These are phyloP conservation scores for Vinca minor DNA, from an alignment of 257 asterid species.

Conservation along the genomic window DNA sequence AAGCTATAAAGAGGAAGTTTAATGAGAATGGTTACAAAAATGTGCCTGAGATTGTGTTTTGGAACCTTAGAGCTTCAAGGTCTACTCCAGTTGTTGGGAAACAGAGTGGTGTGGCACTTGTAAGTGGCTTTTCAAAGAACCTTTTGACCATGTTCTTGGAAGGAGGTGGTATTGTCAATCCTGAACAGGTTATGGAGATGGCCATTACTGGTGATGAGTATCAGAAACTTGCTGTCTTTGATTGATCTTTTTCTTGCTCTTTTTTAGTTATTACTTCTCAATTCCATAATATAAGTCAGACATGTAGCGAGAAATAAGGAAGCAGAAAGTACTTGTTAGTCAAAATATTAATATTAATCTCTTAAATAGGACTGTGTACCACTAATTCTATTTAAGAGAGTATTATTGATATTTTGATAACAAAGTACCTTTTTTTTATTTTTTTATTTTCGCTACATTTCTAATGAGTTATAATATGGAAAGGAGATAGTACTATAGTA, in stretches of 20 bases:
- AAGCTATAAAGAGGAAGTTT: constrained; percentile 42
- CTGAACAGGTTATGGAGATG: constrained; percentile 35
- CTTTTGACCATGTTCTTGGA: constrained; percentile 47
- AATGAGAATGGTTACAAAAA: constrained; percentile 34
- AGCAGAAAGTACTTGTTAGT: no score
- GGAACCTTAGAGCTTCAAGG: constrained; percentile 49
- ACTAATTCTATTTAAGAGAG: no score
- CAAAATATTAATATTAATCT: no score
- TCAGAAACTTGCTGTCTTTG: constrained; percentile 37
- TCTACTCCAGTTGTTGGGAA: constrained; percentile 42
- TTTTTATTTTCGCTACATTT: no score
- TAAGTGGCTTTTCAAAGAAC: constrained; percentile 56
- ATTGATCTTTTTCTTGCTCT: constrained; percentile 11
- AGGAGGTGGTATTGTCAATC: constrained; percentile 29
- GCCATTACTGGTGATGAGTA: constrained; percentile 43
- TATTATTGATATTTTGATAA: no score
- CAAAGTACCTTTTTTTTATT: no score
- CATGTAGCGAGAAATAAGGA: no score
- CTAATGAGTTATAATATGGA: no score
- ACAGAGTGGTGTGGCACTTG: constrained; percentile 47
- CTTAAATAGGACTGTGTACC: no score
- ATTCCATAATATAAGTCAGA: no score
- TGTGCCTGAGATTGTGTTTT: constrained; percentile 55
- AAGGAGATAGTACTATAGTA: no score
- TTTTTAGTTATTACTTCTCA: neutral